These are phyloP conservation scores for Debaryomyces castellii DNA, from an alignment of 805 yeast species.

Conservation along the genomic window DNA sequence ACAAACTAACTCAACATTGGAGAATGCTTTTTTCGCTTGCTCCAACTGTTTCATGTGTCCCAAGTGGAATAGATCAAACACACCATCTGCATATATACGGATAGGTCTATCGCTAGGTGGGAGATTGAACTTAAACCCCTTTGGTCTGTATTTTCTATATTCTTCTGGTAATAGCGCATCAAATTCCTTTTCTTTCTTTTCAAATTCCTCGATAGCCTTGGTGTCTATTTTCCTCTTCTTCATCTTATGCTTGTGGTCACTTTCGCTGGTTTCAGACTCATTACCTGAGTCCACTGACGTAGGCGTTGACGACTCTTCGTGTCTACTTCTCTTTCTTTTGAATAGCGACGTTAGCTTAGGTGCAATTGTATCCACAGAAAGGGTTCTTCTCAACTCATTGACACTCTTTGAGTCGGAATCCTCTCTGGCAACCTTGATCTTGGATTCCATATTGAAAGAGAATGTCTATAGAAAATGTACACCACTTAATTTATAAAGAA, in stretches of 20 bases:
- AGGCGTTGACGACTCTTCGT: conserved; percentile 12
- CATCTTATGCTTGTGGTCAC: conserved; percentile 9
- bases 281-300: conserved; percentile 15
- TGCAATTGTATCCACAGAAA: conserved; percentile 41
- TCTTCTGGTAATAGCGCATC: conserved; percentile 69
- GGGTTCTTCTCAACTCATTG: conserved; percentile 25
- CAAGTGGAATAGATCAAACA: conserved; percentile 91
- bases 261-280: conserved; percentile 18
- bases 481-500: background rate
- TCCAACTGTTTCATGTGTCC: conserved; percentile 98
- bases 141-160: conserved; percentile 74
- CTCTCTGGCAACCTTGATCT: background rate
- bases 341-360: conserved; percentile 36
- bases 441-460: background rate
- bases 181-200: conserved; percentile 54
- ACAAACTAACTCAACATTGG: conserved; percentile 80
- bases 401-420: conserved; percentile 2
- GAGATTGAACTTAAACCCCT: conserved; percentile 70
- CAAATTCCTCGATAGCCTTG: conserved; percentile 28
- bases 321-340: conserved; percentile 25
- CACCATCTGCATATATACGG: conserved; percentile 97
- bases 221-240: conserved; percentile 26
- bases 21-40: conserved; percentile 90
- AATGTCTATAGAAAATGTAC: background rate
- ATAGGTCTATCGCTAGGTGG: conserved; percentile 88